Conservation (phyloP, 2,329 filamentous ascomycete genomes). For the Ophidiomyces ophidiicola region DNA sequence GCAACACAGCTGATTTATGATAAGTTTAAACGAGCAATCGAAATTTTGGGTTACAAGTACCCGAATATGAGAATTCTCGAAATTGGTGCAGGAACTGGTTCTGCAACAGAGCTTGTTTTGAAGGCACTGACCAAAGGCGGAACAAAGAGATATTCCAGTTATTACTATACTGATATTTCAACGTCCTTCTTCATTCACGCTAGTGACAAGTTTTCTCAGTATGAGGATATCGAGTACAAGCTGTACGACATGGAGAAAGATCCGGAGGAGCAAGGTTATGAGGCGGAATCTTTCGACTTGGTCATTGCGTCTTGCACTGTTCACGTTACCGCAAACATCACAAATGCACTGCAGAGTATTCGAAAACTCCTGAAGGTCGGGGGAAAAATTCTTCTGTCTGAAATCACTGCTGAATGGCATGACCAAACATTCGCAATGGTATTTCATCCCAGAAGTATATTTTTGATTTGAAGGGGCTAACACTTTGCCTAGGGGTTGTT, state of each 20-base stretch:
- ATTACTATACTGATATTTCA: neutral
- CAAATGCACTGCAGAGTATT: slow-evolving; percentile 22
- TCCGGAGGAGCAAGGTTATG: slow-evolving; percentile 27
- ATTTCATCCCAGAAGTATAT: neutral
- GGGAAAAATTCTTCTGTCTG: slow-evolving; percentile 34
- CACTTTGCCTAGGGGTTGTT: neutral
- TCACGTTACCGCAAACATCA: slow-evolving; percentile 25
- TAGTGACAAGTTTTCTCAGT: neutral
- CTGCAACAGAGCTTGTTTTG: neutral
- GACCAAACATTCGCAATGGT: neutral
- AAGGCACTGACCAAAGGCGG: neutral
- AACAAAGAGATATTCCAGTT: neutral
- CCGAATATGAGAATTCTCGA: slow-evolving; percentile 4
- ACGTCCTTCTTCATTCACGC: neutral
- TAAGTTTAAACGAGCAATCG: neutral
- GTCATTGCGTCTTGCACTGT: slow-evolving; percentile 30
- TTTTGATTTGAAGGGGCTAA: neutral
- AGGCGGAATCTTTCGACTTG: slow-evolving; percentile 24
- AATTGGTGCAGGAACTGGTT: slow-evolving; percentile 3
- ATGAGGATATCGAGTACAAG: neutral
- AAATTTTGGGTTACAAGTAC: slow-evolving; percentile 1
- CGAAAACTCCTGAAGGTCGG: slow-evolving; percentile 32
- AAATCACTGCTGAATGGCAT: slow-evolving; percentile 20
- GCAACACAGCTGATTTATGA: neutral
- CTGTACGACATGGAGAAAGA: slow-evolving; percentile 23